These are phyloP conservation scores for Aspergillus bombycis DNA, from an alignment of 2,329 filamentous ascomycete species.

Conservation along the genomic window DNA sequence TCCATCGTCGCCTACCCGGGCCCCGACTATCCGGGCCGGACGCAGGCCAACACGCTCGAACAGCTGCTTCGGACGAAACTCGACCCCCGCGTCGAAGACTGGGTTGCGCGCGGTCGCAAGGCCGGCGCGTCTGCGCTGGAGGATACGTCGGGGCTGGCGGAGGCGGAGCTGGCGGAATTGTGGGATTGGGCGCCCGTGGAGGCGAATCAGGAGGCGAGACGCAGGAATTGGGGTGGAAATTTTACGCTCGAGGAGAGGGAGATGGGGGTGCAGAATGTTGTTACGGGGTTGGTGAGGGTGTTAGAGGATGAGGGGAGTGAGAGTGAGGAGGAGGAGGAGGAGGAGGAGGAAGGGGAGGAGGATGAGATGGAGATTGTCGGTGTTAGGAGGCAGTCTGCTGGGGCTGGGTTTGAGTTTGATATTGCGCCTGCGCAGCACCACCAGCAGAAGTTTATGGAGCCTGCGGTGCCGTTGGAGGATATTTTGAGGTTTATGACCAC, in stretches of 20 bases:
- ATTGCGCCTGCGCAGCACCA: conserved; percentile 25
- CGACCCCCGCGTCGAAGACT: conserved; percentile 74
- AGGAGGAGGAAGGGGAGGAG: conserved; percentile 51
- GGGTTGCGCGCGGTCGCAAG: conserved; percentile 65
- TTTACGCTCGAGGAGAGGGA: conserved; percentile 74
- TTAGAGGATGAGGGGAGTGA: conserved; percentile 57
- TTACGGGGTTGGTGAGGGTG: conserved; percentile 68
- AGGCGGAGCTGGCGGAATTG: conserved; percentile 59
- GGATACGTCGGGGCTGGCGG: conserved; percentile 35
- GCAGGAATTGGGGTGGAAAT: conserved; percentile 61
- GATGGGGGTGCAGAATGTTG: conserved; percentile 67
- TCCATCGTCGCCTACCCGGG: conserved; percentile 75
- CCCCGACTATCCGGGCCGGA: conserved; percentile 72
- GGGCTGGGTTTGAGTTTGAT: conserved; percentile 38
- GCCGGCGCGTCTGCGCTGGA: conserved; percentile 11
- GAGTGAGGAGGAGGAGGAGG: conserved; percentile 61
- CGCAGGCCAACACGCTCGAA: conserved; percentile 63
- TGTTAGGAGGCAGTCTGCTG: conserved; percentile 37
- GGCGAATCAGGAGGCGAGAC: conserved; percentile 49
- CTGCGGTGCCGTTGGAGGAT: conserved; percentile 45
- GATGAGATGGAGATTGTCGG: conserved; percentile 48
- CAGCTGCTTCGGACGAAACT: conserved; percentile 81
- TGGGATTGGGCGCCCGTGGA: conserved; percentile 61
- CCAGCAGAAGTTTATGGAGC: conserved; percentile 18
- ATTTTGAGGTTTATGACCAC: conserved; percentile 57